Base-by-base conservation (phyloP, 1,284 basidiomycete genomes). In the Ganoderma meredithae region DNA sequence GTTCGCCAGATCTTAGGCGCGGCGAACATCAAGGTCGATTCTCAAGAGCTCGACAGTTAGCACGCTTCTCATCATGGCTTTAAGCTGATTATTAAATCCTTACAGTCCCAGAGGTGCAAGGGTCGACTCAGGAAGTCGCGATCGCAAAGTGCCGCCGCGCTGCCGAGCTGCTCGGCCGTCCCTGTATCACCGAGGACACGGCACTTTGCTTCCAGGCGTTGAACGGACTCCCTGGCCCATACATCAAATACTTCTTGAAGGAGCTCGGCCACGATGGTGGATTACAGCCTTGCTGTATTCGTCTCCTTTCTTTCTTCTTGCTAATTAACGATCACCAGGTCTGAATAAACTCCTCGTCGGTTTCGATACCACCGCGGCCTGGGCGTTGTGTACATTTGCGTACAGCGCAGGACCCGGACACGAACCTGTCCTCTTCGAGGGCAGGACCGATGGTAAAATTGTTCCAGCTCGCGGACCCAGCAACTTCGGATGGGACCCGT, bases 161-260 rank as follows among this genome's bases (percentile, higher is more conserved):
- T 19, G 95, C 96, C 41, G 90, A 95, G 76, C 80, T 92, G 69
- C 90, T 96, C 41, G 88, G 90, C 13, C 90, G 92, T 0, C 92
- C 97, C 4, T 97, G 95, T 76, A 95, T 99, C 71, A 99, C 96
- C 0, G 97, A 99, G 81, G 98, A 99, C 79, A 99, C 97, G 0
- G 96, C 97, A 0, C 88, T 99, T 5, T 95, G 92, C 76, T 99
- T 96, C 77, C 89, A 92, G 72, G 96, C 97, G 0, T 83, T 99
- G 43, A 88, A 90, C 49, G 97, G 95, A 0, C 88, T 99, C 7
- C 97, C 97, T 1, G 98, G 97, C 0, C 96, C 97, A 0, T 99
- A 98, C 81, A 98, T 99, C 85, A 99, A 99, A 77, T 87, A 95
- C 76, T 98, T 98, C 79, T 81, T 97, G 75, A 84, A 85, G 62